These are phyloP conservation scores for Cyberlindnera petersonii DNA, from an alignment of 805 yeast genomes.

Conservation along the genomic window DNA sequence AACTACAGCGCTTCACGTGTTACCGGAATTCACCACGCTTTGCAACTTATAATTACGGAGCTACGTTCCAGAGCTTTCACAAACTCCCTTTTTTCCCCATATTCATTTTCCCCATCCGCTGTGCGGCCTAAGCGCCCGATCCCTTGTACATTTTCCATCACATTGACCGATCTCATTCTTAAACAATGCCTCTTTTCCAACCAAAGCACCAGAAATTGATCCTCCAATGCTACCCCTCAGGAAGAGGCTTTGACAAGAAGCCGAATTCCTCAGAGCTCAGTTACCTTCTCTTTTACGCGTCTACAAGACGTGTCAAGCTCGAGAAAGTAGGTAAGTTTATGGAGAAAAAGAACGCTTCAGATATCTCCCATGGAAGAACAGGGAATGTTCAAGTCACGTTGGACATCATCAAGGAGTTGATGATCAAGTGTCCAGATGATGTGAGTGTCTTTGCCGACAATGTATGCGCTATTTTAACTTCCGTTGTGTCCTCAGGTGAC, in stretches of 20 bases:
- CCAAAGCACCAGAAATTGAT: slow-evolving; percentile 90
- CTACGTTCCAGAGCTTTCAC: not conserved
- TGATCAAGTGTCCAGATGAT: slow-evolving; percentile 75
- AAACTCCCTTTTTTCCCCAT: not conserved
- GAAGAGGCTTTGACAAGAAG: slow-evolving; percentile 78
- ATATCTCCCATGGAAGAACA: slow-evolving; percentile 54
- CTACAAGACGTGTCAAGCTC: slow-evolving; percentile 82
- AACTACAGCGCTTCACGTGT: too few relatives aligned
- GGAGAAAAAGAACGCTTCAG: slow-evolving; percentile 55
- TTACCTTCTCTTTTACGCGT: slow-evolving; percentile 82
- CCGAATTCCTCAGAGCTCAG: slow-evolving; percentile 92
- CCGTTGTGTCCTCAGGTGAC: slow-evolving; percentile 55
- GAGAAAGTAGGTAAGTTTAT: slow-evolving; percentile 79
- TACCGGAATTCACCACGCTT: not conserved
- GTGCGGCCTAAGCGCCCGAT: not conserved
- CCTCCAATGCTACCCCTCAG: slow-evolving; percentile 90
- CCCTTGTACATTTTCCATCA: not conserved
- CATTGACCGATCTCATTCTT: too few relatives aligned
- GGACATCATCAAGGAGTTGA: slow-evolving; percentile 62
- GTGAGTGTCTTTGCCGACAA: slow-evolving; percentile 75
- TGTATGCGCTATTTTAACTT: slow-evolving; percentile 55
- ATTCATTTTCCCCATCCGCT: not conserved
- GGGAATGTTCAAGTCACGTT: slow-evolving; percentile 86
- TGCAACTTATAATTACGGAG: not conserved
- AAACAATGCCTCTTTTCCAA: slow-evolving; percentile 39